phyloP scores from a whole-genome alignment of 1,139 yeast genomes.

The Hemisphaericaspora xylofermentans region DNA sequence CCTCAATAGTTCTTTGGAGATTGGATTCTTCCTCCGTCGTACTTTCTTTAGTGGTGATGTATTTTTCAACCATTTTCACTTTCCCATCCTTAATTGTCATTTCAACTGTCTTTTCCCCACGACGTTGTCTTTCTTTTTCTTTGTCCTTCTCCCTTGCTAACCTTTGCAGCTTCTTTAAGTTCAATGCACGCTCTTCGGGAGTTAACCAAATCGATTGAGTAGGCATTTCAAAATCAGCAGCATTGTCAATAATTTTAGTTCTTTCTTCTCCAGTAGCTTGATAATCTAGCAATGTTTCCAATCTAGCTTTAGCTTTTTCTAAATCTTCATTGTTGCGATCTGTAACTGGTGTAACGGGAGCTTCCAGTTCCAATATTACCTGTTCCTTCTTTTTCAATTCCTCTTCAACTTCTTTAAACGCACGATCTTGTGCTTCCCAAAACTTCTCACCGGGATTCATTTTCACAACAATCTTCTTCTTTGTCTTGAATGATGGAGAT shows the following conservation, averaged over 20 bases:
- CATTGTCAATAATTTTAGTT: constrained; percentile 89
- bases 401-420: constrained; percentile 53
- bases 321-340: constrained; percentile 50
- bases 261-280: constrained; percentile 89
- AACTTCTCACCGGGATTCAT: constrained; percentile 62
- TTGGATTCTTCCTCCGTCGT: constrained; percentile 27
- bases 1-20: constrained; percentile 27
- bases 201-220: constrained; percentile 75
- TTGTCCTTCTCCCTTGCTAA: constrained; percentile 60
- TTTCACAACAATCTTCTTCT: constrained; percentile 47
- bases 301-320: constrained; percentile 64
- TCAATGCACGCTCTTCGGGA: constrained; percentile 83
- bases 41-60: constrained; percentile 19
- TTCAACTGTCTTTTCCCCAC: constrained; percentile 72
- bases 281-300: constrained; percentile 71
- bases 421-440: constrained; percentile 66
- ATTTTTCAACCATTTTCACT: constrained; percentile 54
- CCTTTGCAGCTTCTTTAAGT: constrained; percentile 78
- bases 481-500: constrained; percentile 16
- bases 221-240: constrained; percentile 78
- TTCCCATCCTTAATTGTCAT: constrained; percentile 84
- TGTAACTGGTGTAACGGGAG: constrained; percentile 19
- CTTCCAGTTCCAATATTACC: constrained; percentile 34
- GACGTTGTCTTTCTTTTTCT: constrained; percentile 61
- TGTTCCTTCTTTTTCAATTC: constrained; percentile 32